These are phyloP conservation scores for Oryza longistaminata DNA, from an alignment of 176 grass and related monocot genomes.

Conservation along the genomic window DNA sequence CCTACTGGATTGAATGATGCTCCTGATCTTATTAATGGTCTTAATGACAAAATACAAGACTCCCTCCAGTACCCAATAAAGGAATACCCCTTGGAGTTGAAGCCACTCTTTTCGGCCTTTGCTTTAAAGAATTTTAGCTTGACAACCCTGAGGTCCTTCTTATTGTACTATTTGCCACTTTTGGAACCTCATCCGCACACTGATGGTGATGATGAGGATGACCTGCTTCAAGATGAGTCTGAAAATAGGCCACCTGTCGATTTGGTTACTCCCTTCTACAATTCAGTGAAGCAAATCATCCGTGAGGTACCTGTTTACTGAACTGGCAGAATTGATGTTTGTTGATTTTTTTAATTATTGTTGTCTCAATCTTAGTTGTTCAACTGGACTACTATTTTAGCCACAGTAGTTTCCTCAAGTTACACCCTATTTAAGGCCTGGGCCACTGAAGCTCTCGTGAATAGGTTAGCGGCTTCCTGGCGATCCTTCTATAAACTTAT, in stretches of 20 bases:
- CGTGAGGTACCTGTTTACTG: slow-evolving; percentile 56
- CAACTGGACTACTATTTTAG: not conserved
- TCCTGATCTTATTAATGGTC: slow-evolving; percentile 35
- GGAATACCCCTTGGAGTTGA: slow-evolving; percentile 78
- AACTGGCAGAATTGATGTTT: slow-evolving; percentile 10
- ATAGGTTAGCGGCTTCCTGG: not conserved
- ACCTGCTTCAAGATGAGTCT: slow-evolving; percentile 46
- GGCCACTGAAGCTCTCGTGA: not conserved
- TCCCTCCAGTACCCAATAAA: slow-evolving; percentile 43
- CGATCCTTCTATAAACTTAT: slow-evolving; percentile 8
- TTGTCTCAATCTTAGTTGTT: not conserved
- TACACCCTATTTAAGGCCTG: slow-evolving; percentile 8
- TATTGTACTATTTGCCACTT: slow-evolving; percentile 92
- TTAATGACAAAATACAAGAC: slow-evolving; percentile 44
- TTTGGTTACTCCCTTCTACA: slow-evolving; percentile 83
- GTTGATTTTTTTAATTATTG: slow-evolving; percentile 5
- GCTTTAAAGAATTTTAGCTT: slow-evolving; percentile 65
- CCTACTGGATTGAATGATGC: slow-evolving; percentile 36
- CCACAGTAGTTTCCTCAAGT: not conserved
- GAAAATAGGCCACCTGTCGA: slow-evolving; percentile 51
- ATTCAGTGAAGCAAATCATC: slow-evolving; percentile 88
- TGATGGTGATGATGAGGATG: slow-evolving; percentile 64
- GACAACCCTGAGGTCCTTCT: slow-evolving; percentile 87
- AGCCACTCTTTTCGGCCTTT: slow-evolving; percentile 84
- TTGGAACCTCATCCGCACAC: slow-evolving; percentile 58